Evolutionary conservation across 176 grass and related monocot genomes (phyloP).

Genomic region (Triticum dicoccoides): DNA sequence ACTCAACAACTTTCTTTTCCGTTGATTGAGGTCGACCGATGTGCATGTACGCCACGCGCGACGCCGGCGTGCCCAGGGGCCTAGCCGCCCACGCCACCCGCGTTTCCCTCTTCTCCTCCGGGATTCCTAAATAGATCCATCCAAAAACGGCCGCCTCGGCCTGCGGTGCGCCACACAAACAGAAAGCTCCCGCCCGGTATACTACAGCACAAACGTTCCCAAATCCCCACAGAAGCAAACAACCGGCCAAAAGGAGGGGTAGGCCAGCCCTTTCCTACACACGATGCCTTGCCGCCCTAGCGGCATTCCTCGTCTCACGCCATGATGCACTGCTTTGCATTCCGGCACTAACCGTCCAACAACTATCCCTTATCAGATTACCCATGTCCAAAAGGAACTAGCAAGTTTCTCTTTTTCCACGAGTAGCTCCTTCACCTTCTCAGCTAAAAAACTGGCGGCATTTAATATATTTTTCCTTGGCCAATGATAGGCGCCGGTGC

Average conservation of each 20-base stretch:
- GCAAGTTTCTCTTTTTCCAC: background rate
- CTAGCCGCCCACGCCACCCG: background rate
- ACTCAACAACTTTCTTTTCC: background rate
- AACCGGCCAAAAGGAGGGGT: background rate
- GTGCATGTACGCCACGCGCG: background rate
- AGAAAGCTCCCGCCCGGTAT: background rate
- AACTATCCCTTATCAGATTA: slow-evolving; percentile 11
- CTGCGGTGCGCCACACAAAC: background rate
- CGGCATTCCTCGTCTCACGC: background rate
- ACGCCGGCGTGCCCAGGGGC: background rate
- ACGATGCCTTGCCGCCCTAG: background rate
- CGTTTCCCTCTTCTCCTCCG: background rate
- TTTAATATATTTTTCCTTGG: background rate
- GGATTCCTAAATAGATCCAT: background rate
- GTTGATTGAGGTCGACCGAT: background rate
- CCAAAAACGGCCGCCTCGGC: background rate
- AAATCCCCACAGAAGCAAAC: background rate
- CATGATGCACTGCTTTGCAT: background rate
- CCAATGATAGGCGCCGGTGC: no score
- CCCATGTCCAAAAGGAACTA: background rate
- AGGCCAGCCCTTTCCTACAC: background rate
- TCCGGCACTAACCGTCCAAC: slow-evolving; percentile 24
- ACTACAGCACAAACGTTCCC: background rate
- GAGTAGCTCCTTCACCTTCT: no score
- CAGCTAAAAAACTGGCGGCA: no score